Base-by-base conservation (phyloP, 169 alveolate genomes). In the Cryptosporidium felis region DNA sequence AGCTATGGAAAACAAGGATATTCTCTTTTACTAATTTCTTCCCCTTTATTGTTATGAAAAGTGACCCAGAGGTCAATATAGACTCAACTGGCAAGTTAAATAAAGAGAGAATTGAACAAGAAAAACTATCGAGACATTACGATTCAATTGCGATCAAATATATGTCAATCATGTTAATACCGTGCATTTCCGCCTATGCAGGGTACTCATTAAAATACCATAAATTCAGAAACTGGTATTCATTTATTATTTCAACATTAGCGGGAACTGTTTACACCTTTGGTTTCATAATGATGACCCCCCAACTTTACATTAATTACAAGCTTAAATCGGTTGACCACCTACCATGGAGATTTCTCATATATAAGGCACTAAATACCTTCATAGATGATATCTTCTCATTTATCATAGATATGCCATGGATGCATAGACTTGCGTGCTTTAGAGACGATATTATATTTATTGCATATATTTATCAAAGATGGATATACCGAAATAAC, bases 401-500 rank as follows among this genome's bases (percentile, higher is more conserved):
- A 23, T 96, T 97, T 91, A 93, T 97, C 49, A 97, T 98, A n/a
- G 97, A 97, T 82, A 96, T 97, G 98, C 99, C 99, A 18, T 93
- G 96, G 92, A 90, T 97, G 92, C 98, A 96, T 89, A 95, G 99
- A 90, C 82, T 97, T 34, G 94, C 97, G 65, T 97, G 99, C 88
- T 98, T 98, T 92, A 95, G 99, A 88, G 99, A 98, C 88, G 99
- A 98, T 89, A 93, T 97, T 5, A 97, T 98, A 44, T 98, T 98
- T 93, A 80, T 97, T 49, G 94, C 97, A 81, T 97, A 97, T 91
- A 82, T 98, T 56, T 96, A 96, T 88, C 98, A 98, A 92, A 94
- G 99, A 74, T 97, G 98, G 95, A 94, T 94, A 6, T 96, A 96
- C 80, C 89, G 80, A 81, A 92, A 91, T 14, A 95, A 93, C 45